These are phyloP conservation scores for Lathyrus sativus DNA, from an alignment of 306 rosid genomes.

Conservation along the genomic window DNA sequence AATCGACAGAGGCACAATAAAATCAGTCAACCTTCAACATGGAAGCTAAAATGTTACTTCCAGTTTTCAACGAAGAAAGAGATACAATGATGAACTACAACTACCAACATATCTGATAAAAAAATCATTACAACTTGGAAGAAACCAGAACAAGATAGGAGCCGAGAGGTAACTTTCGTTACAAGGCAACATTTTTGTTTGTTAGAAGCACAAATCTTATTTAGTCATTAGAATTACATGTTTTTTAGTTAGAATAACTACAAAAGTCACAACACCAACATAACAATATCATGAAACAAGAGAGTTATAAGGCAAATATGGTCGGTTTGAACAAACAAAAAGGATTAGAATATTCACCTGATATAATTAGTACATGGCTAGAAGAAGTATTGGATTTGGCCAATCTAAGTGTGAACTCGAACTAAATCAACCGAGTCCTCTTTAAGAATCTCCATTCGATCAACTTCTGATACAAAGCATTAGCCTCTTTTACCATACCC, in stretches of 20 bases:
- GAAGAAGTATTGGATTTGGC: conserved; percentile 30
- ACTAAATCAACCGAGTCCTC: conserved; percentile 42
- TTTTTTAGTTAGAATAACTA: not conserved
- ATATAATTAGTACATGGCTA: conserved; percentile 30
- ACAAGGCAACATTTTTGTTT: not conserved
- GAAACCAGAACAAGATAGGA: not conserved
- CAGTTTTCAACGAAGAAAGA: not conserved
- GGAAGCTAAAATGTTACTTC: conserved; percentile 4
- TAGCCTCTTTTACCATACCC: conserved; percentile 78
- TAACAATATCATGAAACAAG: not conserved
- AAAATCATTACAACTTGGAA: not conserved
- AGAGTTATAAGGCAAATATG: not conserved
- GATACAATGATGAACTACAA: not conserved
- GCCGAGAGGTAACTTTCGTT: not conserved
- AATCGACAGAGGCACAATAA: conserved; percentile 31
- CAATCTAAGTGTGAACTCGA: conserved; percentile 37
- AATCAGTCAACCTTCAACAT: not conserved
- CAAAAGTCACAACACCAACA: conserved; percentile 2
- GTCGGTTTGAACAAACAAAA: conserved; percentile 20
- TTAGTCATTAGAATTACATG: not conserved
- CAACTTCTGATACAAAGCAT: conserved; percentile 64
- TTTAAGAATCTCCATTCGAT: conserved; percentile 57
- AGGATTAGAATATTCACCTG: conserved; percentile 34
- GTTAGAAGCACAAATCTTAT: conserved; percentile 18
- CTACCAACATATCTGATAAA: not conserved